Base-by-base conservation (phyloP, 2,329 filamentous ascomycete genomes). In the Stachybotrys chartarum region DNA sequence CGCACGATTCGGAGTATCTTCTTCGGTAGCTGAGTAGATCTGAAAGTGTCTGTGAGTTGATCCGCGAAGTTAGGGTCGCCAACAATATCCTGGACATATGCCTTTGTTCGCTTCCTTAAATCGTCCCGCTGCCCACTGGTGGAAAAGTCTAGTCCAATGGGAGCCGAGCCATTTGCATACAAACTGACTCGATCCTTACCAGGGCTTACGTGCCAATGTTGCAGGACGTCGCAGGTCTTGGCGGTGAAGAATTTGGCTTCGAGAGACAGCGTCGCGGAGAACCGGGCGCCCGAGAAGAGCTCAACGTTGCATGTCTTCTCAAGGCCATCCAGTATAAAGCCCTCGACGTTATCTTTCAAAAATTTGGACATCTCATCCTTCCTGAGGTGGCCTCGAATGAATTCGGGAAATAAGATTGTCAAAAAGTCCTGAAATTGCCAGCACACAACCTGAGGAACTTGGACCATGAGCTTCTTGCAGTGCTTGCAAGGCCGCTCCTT, bases 371-470 rank as follows among this genome's bases (percentile, higher is more conserved):
- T 79, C 57, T 76, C 72, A 3, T 81, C 78, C 59, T 75, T 78
- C 50, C 66, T 68, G 57, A 84, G 75, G 62, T 83, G 81, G 0
- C 63, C 63, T 7, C 80, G 72, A 42, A 83, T 75, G 55, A 82
- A 76, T 8, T 70, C 69, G 5, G 81, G 81, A 55, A 83, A 83
- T 30, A 84, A 62, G 3, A 78, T 71, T 0, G 72, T 70, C 7
- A 78, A 58, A 57, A 84, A 84, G 63, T 83, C 80, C 46, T 75
- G 72, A 57, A 84, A 83, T 63, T 80, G 79, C 81, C 81, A 83
- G 68, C 81, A 84, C 30, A 84, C 72, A 18, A 79, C 75, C 61
- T 81, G 77, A 1, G 80, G 80, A 14, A 82, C 71, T 52, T 74
- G 68, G 2, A 71, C 64, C 54, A 74, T 72, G 54, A 83, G 72